Evolutionary conservation across 2,329 filamentous ascomycete species (phyloP).

Genomic region (Phoma herbarum): DNA sequence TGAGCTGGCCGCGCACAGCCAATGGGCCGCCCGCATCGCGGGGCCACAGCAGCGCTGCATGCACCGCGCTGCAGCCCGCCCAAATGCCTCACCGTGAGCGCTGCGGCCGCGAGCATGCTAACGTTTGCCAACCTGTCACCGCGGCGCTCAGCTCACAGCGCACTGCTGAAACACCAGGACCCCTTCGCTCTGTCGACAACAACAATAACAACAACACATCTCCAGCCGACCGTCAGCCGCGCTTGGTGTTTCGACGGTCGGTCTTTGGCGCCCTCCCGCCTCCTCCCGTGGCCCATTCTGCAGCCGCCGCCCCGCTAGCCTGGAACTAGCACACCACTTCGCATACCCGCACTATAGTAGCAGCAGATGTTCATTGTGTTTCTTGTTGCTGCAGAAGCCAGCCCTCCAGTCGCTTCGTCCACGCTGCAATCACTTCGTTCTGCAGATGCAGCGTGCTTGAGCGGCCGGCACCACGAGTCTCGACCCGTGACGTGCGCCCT

Average conservation of each 20-base stretch:
- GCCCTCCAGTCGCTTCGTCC: neutral
- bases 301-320: neutral
- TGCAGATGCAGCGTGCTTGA: too few species aligned
- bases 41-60: constrained; percentile 12
- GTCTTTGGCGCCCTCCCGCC: constrained; percentile 6
- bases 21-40: constrained; percentile 23
- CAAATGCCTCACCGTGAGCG: constrained; percentile 28
- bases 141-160: constrained; percentile 4
- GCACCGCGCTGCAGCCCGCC: constrained; percentile 26
- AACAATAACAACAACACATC: neutral
- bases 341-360: too few species aligned
- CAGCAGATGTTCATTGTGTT: neutral
- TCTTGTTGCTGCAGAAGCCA: neutral
- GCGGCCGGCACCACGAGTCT: constrained; percentile 8
- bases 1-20: constrained; percentile 17
- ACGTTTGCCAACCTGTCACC: neutral
- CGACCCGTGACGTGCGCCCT: constrained; percentile 12
- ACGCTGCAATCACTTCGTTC: too few species aligned
- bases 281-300: constrained; percentile 26
- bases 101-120: neutral
- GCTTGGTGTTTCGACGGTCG: constrained; percentile 6
- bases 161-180: constrained; percentile 3
- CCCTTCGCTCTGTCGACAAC: neutral
- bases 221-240: neutral
- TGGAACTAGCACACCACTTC: constrained; percentile 11